Conservation (phyloP, 2,329 filamentous ascomycete genomes). For the Blastomyces percursus region DNA sequence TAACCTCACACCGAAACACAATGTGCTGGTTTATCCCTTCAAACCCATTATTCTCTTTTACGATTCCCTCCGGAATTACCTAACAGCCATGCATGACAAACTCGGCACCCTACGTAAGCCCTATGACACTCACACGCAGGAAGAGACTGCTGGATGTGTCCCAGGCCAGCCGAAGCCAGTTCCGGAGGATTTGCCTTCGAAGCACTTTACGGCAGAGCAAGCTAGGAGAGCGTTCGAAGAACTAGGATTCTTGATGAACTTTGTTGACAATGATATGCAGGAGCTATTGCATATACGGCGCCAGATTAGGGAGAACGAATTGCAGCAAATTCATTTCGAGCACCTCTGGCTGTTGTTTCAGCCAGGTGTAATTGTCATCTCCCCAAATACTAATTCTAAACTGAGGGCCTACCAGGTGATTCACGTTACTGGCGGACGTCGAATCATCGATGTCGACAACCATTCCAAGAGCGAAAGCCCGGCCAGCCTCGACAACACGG, state of each 20-base stretch:
- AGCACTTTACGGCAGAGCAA: background rate
- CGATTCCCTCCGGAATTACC: background rate
- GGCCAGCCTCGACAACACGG: background rate
- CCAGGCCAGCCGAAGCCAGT: background rate
- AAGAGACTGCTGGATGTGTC: background rate
- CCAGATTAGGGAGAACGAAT: background rate
- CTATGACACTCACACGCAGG: background rate
- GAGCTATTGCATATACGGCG: background rate
- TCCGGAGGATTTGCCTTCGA: background rate
- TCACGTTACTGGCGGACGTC: background rate
- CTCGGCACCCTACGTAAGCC: background rate
- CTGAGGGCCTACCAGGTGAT: background rate
- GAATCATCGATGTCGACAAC: background rate
- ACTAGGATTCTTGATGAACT: background rate
- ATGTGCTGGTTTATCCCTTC: background rate
- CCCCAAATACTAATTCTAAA: background rate
- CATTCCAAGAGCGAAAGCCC: background rate
- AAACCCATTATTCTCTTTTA: background rate
- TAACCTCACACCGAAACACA: background rate
- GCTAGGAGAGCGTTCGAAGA: background rate
- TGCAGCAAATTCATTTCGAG: background rate
- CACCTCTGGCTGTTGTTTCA: background rate
- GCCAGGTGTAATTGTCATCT: background rate
- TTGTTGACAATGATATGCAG: background rate
- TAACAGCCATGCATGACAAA: background rate